phyloP scores from a whole-genome alignment of 768 basidiomycete genomes.

The Lactifluus piperatus region DNA sequence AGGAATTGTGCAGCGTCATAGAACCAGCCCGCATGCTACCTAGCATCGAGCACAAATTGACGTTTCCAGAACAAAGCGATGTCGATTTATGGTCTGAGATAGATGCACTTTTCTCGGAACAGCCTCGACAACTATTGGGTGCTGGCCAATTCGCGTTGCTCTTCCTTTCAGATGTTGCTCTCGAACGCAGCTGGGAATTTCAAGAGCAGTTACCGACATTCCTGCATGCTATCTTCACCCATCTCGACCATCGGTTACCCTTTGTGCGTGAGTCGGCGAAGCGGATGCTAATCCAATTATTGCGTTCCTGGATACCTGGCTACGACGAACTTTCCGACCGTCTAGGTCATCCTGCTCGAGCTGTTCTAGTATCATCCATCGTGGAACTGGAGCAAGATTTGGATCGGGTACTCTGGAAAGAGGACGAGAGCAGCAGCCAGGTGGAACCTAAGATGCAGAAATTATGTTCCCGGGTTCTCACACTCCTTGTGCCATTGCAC shows the following conservation, averaged over 20 bases:
- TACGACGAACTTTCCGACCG: constrained; percentile 67
- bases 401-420: constrained; percentile 57
- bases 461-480: constrained; percentile 57
- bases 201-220: constrained; percentile 61
- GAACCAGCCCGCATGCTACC: constrained; percentile 81
- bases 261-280: constrained; percentile 66
- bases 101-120: constrained; percentile 63
- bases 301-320: constrained; percentile 74
- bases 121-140: constrained; percentile 61
- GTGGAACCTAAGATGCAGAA: constrained; percentile 59
- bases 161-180: constrained; percentile 67
- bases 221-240: constrained; percentile 72
- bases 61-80: constrained; percentile 52
- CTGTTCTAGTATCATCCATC: constrained; percentile 43
- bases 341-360: constrained; percentile 37
- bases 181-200: constrained; percentile 72
- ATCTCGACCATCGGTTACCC: constrained; percentile 67
- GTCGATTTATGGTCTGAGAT: constrained; percentile 75
- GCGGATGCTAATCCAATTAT: constrained; percentile 74
- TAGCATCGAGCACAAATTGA: constrained; percentile 61
- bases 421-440: constrained; percentile 50
- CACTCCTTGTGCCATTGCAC: constrained; percentile 58
- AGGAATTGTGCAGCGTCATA: constrained; percentile 77
- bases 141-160: constrained; percentile 85
- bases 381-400: constrained; percentile 49